Conservation (phyloP, 1,284 basidiomycete genomes). For the Earliella scabrosa region DNA sequence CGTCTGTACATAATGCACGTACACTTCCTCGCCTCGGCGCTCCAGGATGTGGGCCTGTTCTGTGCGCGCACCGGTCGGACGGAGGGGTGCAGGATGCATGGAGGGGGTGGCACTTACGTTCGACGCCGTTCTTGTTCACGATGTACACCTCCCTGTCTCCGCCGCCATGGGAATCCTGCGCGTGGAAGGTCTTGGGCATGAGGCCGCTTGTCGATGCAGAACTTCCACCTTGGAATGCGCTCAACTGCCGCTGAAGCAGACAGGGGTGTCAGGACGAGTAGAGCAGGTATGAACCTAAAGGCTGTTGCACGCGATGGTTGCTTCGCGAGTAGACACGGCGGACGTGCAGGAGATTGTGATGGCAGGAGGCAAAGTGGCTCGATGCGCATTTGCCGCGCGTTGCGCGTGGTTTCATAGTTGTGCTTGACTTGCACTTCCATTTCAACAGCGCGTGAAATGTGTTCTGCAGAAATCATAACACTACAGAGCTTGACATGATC, state of each 20-base stretch:
- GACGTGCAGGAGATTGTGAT: no score
- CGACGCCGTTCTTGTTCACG: slow-evolving; percentile 45
- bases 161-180: slow-evolving; percentile 22
- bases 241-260: slow-evolving; percentile 6
- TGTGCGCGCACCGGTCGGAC: slow-evolving; percentile 29
- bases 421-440: no score
- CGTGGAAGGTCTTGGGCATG: slow-evolving; percentile 32
- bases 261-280: slow-evolving; percentile 5
- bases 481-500: no score
- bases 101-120: slow-evolving; percentile 43
- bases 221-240: slow-evolving; percentile 12
- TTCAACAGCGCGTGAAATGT: no score
- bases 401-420: no score
- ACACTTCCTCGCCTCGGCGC: slow-evolving; percentile 51
- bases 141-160: slow-evolving; percentile 27
- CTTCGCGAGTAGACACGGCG: no score
- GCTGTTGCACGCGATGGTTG: neutral
- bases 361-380: neutral
- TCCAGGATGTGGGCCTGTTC: slow-evolving; percentile 56
- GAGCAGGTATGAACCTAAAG: slow-evolving; percentile 13
- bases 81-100: neutral
- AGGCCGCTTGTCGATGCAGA: slow-evolving; percentile 12
- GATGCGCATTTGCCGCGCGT: no score
- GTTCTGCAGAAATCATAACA: no score
- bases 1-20: slow-evolving; percentile 68